A percentile compares a stretch with the other conserved stretches of the same genome.
phyloP scores from a whole-genome alignment of 805 yeast species.

The Dipodascus albidus region DNA sequence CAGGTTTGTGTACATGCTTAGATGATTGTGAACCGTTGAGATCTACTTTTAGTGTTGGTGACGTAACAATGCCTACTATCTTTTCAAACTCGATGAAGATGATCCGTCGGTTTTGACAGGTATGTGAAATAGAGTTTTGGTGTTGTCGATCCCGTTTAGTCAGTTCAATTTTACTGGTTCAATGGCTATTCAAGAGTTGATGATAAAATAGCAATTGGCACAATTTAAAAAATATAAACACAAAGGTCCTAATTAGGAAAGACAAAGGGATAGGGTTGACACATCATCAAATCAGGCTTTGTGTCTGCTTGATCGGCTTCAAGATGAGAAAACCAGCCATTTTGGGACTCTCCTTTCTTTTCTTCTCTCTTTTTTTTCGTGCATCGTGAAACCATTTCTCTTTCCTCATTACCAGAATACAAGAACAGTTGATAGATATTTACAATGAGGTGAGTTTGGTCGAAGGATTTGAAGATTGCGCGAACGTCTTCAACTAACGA shows the following conservation, averaged over 20 bases:
- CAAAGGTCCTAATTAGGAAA: not conserved
- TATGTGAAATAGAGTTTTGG: too few species aligned
- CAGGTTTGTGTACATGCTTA: not conserved
- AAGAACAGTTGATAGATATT: not conserved
- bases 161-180: too few species aligned
- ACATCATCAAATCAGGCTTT: not conserved
- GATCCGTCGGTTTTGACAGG: too few species aligned
- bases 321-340: not conserved
- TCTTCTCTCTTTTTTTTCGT: not conserved
- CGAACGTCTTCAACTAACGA: too few species aligned
- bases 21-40: not conserved
- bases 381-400: not conserved
- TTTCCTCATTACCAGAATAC: not conserved
- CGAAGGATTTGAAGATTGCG: too few species aligned
- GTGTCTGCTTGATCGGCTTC: not conserved
- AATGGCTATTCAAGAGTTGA: too few species aligned
- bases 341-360: not conserved
- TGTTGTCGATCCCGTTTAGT: too few species aligned
- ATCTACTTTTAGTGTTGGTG: not conserved
- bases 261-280: not conserved
- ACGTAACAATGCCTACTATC: not conserved
- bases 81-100: too few species aligned
- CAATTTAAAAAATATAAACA: not conserved
- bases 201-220: too few species aligned
- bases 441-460: not conserved